Conservation (phyloP, 148 eudicot genomes). For the Rhododendron griersonianum region DNA sequence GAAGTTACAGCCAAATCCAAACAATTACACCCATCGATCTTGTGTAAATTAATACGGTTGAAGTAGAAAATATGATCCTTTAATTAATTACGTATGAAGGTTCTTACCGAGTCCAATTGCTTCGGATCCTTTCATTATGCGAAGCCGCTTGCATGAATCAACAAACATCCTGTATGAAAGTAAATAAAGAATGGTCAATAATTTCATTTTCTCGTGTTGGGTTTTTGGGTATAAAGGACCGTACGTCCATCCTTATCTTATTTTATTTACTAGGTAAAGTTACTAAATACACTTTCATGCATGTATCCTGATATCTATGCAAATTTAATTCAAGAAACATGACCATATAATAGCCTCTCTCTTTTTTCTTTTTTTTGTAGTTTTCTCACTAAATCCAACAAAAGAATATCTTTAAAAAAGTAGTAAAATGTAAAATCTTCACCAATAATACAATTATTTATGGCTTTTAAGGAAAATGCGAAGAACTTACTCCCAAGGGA, state of each 20-base stretch:
- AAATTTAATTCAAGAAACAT: too few relatives aligned
- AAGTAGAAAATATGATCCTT: not conserved
- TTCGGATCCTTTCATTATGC: constrained; percentile 73
- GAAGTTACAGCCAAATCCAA: constrained; percentile 17
- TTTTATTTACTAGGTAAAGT: too few relatives aligned
- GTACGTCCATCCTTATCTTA: too few relatives aligned
- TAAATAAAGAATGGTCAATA: not conserved
- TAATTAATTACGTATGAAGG: not conserved
- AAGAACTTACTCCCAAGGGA: constrained; percentile 63
- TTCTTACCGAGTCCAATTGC: constrained; percentile 63
- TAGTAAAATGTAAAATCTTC: too few relatives aligned
- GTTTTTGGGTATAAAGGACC: not conserved
- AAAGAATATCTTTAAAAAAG: too few relatives aligned
- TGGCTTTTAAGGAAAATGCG: not conserved
- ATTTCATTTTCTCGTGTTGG: not conserved
- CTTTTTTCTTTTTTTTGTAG: too few relatives aligned
- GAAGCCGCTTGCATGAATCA: constrained; percentile 66
- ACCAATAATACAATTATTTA: not conserved
- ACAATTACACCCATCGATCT: not conserved
- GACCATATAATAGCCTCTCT: not conserved
- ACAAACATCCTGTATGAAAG: constrained; percentile 51
- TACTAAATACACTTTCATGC: too few relatives aligned
- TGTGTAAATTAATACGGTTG: not conserved
- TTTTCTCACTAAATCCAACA: not conserved
- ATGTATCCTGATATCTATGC: too few relatives aligned